phyloP scores from a whole-genome alignment of 2,329 filamentous ascomycete species.

The Penicillium hesseltinei region DNA sequence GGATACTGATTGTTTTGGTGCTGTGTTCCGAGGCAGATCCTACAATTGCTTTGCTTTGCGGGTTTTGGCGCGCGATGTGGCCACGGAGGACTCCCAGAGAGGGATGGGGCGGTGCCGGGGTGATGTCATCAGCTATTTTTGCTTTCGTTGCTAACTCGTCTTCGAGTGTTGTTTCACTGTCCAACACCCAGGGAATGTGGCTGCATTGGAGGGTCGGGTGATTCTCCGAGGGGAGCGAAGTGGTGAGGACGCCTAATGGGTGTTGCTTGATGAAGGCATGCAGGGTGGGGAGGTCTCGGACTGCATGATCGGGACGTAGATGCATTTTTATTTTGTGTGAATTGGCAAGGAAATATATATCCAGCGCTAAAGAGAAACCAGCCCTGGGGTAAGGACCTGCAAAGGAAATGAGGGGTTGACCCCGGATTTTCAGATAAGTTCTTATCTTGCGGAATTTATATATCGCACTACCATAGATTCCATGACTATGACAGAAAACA shows the following conservation, averaged over 20 bases:
- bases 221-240: constrained; percentile 15
- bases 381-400: background rate
- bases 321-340: constrained; percentile 17
- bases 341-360: constrained; percentile 11
- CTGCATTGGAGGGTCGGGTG: constrained; percentile 20
- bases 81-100: constrained; percentile 12
- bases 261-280: constrained; percentile 20
- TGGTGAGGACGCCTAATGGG: constrained; percentile 21
- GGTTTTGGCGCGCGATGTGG: constrained; percentile 23
- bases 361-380: constrained; percentile 9
- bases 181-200: constrained; percentile 23
- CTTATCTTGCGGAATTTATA: constrained; percentile 1
- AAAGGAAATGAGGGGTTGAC: constrained; percentile 8
- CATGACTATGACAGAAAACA: too few relatives aligned
- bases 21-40: constrained; percentile 3
- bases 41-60: constrained; percentile 21
- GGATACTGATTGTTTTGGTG: background rate
- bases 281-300: constrained; percentile 16
- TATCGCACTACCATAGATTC: background rate
- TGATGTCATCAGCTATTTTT: background rate
- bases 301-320: constrained; percentile 19
- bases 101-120: background rate
- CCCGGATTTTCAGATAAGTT: constrained; percentile 19
- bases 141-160: background rate
- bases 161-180: background rate